These are phyloP conservation scores for Martiniozyma asiatica DNA, from an alignment of 1,139 yeast species.

Conservation along the genomic window DNA sequence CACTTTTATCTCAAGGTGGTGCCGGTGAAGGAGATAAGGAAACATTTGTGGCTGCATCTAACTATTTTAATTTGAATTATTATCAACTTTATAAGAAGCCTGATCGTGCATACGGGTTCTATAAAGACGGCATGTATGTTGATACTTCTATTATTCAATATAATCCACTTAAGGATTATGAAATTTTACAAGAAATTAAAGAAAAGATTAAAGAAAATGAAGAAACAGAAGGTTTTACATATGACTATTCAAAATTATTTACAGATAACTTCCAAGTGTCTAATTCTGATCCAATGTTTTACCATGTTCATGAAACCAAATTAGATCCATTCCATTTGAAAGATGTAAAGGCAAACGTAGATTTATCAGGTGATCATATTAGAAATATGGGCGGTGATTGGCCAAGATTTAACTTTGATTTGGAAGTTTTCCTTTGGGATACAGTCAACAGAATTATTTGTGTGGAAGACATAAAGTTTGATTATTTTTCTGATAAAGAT, in stretches of 20 bases:
- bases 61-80: conserved; percentile 35
- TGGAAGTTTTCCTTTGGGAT: conserved; percentile 20
- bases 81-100: conserved; percentile 38
- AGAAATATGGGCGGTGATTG: conserved; percentile 17
- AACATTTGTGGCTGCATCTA: conserved; percentile 54
- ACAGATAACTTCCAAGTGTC: conserved; percentile 11
- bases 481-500: conserved; percentile 13
- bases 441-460: conserved; percentile 20
- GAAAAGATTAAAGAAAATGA: conserved; percentile 7
- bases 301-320: conserved; percentile 21
- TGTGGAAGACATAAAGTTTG: conserved; percentile 13
- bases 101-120: conserved; percentile 23
- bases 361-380: conserved; percentile 10
- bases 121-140: conserved; percentile 17
- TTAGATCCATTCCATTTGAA: conserved; percentile 16
- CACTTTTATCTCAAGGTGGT: conserved; percentile 45
- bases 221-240: conserved; percentile 9
- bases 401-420: conserved; percentile 14
- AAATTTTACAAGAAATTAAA: conserved; percentile 15
- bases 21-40: conserved; percentile 60
- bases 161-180: conserved; percentile 49
- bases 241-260: conserved; percentile 14
- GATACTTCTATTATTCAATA: conserved; percentile 48
- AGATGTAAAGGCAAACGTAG: conserved; percentile 11
- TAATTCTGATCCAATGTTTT: conserved; percentile 16